These are phyloP conservation scores for Rubia balearica DNA, from an alignment of 305 asterid genomes.

Conservation along the genomic window DNA sequence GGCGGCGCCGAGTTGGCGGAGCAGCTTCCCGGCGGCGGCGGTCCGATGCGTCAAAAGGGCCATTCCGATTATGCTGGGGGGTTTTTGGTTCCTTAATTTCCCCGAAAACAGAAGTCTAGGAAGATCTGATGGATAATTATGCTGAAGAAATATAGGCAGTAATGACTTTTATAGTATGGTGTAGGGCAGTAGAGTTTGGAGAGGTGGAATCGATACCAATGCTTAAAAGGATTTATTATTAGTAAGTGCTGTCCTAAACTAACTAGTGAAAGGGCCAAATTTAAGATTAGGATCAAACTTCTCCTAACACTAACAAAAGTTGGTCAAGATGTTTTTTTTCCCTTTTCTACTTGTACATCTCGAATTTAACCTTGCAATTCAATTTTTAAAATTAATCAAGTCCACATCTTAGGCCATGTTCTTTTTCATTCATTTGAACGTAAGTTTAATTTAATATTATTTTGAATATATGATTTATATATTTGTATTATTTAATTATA, in stretches of 20 bases:
- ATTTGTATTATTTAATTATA: no score
- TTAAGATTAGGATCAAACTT: background rate
- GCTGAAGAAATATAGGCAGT: background rate
- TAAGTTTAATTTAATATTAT: no score
- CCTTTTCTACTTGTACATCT: no score
- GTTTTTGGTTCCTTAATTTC: background rate
- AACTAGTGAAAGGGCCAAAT: background rate
- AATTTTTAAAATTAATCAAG: no score
- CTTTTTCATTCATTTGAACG: no score
- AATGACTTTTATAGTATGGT: background rate
- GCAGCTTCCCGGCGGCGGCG: conserved; percentile 20
- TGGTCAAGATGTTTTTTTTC: background rate
- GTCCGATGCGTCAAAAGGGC: conserved; percentile 55
- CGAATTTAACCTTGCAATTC: no score
- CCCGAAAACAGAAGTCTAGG: background rate
- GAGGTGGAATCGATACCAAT: background rate
- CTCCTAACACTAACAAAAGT: background rate
- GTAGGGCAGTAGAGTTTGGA: background rate
- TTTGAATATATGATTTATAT: no score
- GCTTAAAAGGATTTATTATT: background rate
- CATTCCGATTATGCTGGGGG: conserved; percentile 30
- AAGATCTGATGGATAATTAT: background rate
- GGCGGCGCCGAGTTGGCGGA: conserved; percentile 37
- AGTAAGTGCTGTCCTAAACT: background rate
- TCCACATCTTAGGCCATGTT: no score